A percentile compares a stretch with the other conserved stretches of the same genome.
phyloP scores from a whole-genome alignment of 345 rosid species.

The Sonneratia alba region DNA sequence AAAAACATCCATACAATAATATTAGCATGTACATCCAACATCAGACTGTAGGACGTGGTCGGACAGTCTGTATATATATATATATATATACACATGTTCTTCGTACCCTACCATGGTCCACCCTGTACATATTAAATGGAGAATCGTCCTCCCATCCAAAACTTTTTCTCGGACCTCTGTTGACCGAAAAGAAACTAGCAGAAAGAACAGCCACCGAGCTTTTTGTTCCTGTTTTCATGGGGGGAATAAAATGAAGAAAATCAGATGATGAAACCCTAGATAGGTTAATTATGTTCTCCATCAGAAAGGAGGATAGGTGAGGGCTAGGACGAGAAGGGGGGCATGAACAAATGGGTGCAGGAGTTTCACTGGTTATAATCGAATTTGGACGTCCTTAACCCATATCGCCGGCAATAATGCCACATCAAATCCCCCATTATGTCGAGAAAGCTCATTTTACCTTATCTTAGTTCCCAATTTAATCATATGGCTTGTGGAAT shows the following conservation, averaged over 20 bases:
- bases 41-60: background rate
- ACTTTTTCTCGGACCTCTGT: background rate
- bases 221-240: background rate
- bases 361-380: too few species aligned
- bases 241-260: too few species aligned
- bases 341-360: too few species aligned
- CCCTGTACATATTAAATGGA: background rate
- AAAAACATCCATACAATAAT: background rate
- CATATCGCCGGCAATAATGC: too few species aligned
- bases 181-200: background rate
- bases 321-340: too few species aligned
- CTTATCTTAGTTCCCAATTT: background rate
- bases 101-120: background rate
- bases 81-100: background rate
- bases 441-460: background rate
- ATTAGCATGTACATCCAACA: background rate
- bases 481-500: background rate
- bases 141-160: background rate
- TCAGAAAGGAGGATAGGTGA: too few species aligned
- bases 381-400: too few species aligned
- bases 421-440: too few species aligned
- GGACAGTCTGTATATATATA: background rate
- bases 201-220: background rate
- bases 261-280: too few species aligned
- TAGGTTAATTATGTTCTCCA: too few species aligned